Conservation (phyloP, 2,329 filamentous ascomycete genomes). For the Chalaropsis thielavioides region DNA sequence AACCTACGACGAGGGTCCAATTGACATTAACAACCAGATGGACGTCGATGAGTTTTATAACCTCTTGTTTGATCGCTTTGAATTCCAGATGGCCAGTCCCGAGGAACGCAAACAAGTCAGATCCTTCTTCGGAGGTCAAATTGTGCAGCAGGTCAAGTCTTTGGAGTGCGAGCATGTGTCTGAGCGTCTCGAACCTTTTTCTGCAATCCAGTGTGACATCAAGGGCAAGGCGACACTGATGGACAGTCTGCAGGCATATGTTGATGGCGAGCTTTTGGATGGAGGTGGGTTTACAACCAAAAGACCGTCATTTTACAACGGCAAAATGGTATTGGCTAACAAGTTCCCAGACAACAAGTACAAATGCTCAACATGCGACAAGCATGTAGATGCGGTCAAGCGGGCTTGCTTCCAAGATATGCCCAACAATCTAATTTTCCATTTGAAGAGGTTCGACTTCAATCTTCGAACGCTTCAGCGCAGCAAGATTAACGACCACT, state of each 20-base stretch:
- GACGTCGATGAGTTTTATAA: conserved; percentile 98
- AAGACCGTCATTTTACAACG: background rate
- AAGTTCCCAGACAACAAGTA: conserved; percentile 71
- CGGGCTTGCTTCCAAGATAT: conserved; percentile 84
- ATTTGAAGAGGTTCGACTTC: conserved; percentile 79
- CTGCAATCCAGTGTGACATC: conserved; percentile 89
- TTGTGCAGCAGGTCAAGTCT: conserved; percentile 90
- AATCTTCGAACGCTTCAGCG: conserved; percentile 62
- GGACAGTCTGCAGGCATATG: conserved; percentile 87
- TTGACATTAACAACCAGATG: conserved; percentile 87
- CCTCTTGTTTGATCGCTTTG: conserved; percentile 79
- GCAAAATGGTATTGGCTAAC: conserved; percentile 19
- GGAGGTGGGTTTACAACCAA: conserved; percentile 42
- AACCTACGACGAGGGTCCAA: conserved; percentile 66
- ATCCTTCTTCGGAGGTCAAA: conserved; percentile 77
- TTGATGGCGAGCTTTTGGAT: conserved; percentile 92
- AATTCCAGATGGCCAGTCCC: conserved; percentile 56
- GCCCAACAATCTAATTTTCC: conserved; percentile 88
- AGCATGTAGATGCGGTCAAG: conserved; percentile 85
- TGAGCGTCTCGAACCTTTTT: conserved; percentile 77
- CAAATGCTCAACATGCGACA: conserved; percentile 81
- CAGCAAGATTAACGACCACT: conserved; percentile 91
- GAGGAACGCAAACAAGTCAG: conserved; percentile 60
- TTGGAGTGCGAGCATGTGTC: conserved; percentile 92
- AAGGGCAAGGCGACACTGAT: conserved; percentile 74